A percentile compares a stretch with the other conserved stretches of the same genome.
Conservation (phyloP, 1,139 yeast genomes). For the Chernovozyma sophiae-reginae region DNA sequence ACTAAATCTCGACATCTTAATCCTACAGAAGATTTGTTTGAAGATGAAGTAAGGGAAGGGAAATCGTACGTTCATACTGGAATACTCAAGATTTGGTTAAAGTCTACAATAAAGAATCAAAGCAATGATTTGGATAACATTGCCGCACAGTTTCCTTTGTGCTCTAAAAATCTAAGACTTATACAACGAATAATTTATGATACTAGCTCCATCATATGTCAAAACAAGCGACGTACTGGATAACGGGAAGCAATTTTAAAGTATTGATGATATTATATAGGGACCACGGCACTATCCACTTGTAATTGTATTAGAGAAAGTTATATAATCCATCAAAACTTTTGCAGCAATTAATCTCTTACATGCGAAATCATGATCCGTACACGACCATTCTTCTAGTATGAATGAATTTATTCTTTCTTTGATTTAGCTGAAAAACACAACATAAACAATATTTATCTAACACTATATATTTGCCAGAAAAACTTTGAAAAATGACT, state of each 20-base stretch:
- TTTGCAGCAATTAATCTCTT: too few species aligned
- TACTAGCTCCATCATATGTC: background rate
- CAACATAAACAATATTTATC: too few species aligned
- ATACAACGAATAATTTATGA: constrained; percentile 14
- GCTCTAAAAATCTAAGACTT: constrained; percentile 12
- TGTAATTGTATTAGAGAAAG: too few species aligned
- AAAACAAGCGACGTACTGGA: background rate
- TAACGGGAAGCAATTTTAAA: too few species aligned
- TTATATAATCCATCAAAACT: too few species aligned
- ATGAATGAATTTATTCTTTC: too few species aligned
- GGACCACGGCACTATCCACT: too few species aligned
- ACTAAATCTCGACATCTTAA: background rate
- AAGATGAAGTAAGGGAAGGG: background rate
- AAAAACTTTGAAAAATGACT: too few species aligned
- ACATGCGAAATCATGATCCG: too few species aligned
- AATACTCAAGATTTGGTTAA: background rate
- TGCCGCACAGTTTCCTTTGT: constrained; percentile 9
- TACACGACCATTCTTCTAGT: too few species aligned
- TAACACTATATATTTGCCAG: too few species aligned
- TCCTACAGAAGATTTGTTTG: background rate
- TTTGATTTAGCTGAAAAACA: background rate
- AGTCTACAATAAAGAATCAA: background rate
- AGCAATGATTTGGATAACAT: background rate
- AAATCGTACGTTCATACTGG: background rate
- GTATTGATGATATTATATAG: too few species aligned